phyloP scores from a whole-genome alignment of 2,329 filamentous ascomycete genomes.

The Thielaviopsis euricoi region DNA sequence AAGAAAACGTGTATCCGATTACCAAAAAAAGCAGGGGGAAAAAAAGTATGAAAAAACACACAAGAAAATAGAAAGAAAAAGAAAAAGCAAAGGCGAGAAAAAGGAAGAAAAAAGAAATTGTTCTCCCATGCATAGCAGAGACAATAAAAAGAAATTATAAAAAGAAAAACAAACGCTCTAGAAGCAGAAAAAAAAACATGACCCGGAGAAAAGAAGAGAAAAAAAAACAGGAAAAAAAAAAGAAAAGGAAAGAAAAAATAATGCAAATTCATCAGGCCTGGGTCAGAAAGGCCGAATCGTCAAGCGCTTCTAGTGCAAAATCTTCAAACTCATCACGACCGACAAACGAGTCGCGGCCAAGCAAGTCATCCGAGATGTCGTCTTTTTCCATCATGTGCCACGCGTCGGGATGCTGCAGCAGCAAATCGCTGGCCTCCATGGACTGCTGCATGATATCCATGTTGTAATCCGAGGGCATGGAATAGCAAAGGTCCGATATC shows the following conservation, averaged over 20 bases:
- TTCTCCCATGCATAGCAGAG: too few species aligned
- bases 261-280: background rate
- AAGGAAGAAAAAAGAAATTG: too few species aligned
- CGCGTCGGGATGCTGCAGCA: background rate
- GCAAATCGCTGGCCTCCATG: background rate
- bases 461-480: slow-evolving; percentile 1
- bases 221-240: background rate
- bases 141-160: too few species aligned
- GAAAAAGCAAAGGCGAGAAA: background rate
- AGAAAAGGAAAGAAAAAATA: background rate
- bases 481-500: background rate
- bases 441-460: slow-evolving; percentile 3
- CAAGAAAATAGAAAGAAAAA: background rate
- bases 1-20: background rate
- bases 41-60: background rate
- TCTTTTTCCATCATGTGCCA: too few species aligned
- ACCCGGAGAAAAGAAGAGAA: background rate
- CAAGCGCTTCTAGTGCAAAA: background rate
- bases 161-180: too few species aligned
- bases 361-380: background rate
- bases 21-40: background rate
- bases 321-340: background rate
- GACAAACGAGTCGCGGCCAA: slow-evolving; percentile 2
- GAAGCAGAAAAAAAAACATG: too few species aligned
- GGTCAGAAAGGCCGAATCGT: background rate